Evolutionary conservation across 768 basidiomycete genomes (phyloP).

Genomic region (Lyophyllum semitale): DNA sequence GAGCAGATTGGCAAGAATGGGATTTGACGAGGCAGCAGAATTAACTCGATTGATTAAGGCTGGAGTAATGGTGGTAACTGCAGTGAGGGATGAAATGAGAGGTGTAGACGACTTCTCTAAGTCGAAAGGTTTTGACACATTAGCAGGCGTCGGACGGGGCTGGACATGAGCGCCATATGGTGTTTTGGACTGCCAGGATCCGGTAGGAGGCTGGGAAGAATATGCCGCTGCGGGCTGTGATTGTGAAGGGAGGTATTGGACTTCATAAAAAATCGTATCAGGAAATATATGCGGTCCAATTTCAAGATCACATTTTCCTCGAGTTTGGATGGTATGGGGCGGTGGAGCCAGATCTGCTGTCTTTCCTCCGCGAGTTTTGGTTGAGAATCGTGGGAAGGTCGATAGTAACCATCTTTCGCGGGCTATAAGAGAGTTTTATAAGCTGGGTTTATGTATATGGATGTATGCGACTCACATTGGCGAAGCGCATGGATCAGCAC

Average conservation of each 20-base stretch:
- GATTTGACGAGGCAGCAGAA: conserved; percentile 63
- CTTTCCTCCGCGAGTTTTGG: conserved; percentile 61
- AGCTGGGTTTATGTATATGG: conserved; percentile 10
- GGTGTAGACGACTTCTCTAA: conserved; percentile 29
- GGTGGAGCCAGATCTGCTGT: conserved; percentile 53
- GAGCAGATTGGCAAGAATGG: conserved; percentile 66
- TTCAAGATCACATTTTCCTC: conserved; percentile 69
- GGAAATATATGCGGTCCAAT: conserved; percentile 77
- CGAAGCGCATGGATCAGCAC: conserved; percentile 67
- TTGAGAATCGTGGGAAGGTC: conserved; percentile 73
- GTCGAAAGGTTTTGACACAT: neutral
- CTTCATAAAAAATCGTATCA: conserved; percentile 72
- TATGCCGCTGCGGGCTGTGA: conserved; percentile 15
- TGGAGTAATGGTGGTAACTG: conserved; percentile 54
- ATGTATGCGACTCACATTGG: conserved; percentile 53
- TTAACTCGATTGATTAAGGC: conserved; percentile 66
- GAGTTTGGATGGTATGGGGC: conserved; percentile 63
- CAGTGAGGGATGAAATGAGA: conserved; percentile 45
- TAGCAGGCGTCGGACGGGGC: neutral
- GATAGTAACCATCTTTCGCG: conserved; percentile 71
- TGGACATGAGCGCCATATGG: conserved; percentile 24
- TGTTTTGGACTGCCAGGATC: conserved; percentile 29
- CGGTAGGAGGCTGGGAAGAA: conserved; percentile 25
- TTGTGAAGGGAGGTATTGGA: conserved; percentile 55
- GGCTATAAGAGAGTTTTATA: conserved; percentile 40